Evolutionary conservation across 179 eudicot species (phyloP).

Genomic region (Sideroxylon spinosum): DNA sequence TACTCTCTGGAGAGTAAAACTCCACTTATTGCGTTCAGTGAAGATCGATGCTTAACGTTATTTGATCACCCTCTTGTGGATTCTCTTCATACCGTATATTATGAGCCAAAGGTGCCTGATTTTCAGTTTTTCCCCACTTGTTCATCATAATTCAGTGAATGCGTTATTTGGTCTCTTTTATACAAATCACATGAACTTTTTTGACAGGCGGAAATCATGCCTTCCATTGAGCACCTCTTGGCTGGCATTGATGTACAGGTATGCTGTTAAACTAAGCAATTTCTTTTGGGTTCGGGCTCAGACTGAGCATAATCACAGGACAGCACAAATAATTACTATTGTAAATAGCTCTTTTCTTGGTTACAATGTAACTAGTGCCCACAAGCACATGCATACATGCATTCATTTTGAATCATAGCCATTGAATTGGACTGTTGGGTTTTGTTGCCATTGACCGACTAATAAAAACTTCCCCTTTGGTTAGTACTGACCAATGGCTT

Average conservation of each 20-base stretch:
- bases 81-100: conserved; percentile 71
- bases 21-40: conserved; percentile 84
- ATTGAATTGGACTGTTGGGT: not conserved
- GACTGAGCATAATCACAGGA: not conserved
- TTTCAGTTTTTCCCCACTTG: not conserved
- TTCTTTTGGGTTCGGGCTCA: not conserved
- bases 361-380: not conserved
- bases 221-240: conserved; percentile 64
- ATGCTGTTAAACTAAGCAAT: conserved; percentile 10
- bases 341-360: not conserved
- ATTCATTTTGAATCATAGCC: not conserved
- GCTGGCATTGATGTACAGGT: conserved; percentile 74
- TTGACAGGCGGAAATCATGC: conserved; percentile 71
- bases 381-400: not conserved
- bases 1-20: conserved; percentile 67
- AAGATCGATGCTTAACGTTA: conserved; percentile 77
- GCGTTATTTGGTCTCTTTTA: not conserved
- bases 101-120: conserved; percentile 78
- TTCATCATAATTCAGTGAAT: not conserved
- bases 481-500: not conserved
- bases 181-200: conserved; percentile 7
- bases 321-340: not conserved
- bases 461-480: not conserved
- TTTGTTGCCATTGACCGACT: not conserved
- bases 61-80: conserved; percentile 83